phyloP scores from a whole-genome alignment of 805 yeast species.

The Yamadazyma nakazawae region DNA sequence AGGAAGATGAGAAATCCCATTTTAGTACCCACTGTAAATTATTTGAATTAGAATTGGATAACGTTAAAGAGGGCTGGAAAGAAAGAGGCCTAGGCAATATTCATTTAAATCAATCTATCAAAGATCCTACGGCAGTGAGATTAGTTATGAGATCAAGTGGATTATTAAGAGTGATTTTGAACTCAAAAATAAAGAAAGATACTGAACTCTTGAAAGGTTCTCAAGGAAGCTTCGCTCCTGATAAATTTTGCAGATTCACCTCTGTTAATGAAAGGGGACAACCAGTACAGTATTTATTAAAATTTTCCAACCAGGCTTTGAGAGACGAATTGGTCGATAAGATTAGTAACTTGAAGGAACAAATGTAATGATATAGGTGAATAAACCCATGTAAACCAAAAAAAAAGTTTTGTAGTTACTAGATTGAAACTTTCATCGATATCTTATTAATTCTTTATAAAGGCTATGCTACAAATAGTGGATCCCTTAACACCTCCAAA shows the following conservation, averaged over 20 bases:
- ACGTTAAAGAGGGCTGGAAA: constrained; percentile 81
- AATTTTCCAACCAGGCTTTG: constrained; percentile 59
- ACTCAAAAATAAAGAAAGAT: constrained; percentile 60
- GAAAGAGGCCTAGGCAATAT: constrained; percentile 89
- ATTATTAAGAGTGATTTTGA: constrained; percentile 74
- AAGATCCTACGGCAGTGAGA: constrained; percentile 48
- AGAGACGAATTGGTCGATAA: constrained; percentile 57
- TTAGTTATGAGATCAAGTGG: constrained; percentile 91
- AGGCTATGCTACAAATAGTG: constrained; percentile 84
- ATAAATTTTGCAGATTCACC: constrained; percentile 75
- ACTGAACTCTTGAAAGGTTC: constrained; percentile 74
- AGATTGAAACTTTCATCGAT: neutral
- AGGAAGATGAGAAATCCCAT: constrained; percentile 73
- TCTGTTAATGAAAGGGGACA: constrained; percentile 53
- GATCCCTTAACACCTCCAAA: constrained; percentile 91
- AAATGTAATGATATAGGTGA: constrained; percentile 5
- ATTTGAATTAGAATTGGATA: constrained; percentile 66
- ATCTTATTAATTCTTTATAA: constrained; percentile 34
- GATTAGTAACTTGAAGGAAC: constrained; percentile 34
- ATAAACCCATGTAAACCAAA: neutral
- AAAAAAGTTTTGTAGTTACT: neutral
- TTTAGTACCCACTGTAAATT: constrained; percentile 74
- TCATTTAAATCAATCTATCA: constrained; percentile 61
- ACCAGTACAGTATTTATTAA: constrained; percentile 82
- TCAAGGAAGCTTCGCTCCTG: constrained; percentile 79